phyloP scores from a whole-genome alignment of 1,139 yeast genomes.

The Pneumocystis jirovecii region DNA sequence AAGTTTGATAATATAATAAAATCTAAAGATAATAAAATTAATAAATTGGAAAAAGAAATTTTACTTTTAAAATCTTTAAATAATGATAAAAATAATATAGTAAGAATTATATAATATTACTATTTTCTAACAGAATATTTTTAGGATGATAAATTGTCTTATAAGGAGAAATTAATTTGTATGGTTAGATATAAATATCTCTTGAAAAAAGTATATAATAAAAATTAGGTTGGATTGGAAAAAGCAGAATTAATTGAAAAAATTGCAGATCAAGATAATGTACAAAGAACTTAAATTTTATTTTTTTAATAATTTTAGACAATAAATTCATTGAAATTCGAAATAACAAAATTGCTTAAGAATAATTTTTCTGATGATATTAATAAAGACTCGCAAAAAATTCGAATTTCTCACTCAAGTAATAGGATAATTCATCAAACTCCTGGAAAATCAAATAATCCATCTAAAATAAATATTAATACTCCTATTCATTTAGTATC shows the following conservation, averaged over 20 bases:
- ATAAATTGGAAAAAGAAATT: neutral
- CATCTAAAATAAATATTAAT: neutral
- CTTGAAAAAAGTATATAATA: neutral
- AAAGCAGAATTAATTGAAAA: neutral
- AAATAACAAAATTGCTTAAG: neutral
- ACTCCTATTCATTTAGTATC: neutral
- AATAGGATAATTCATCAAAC: neutral
- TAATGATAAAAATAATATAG: neutral
- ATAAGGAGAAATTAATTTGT: neutral
- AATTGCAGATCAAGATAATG: neutral
- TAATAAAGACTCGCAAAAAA: neutral
- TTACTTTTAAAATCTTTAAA: neutral
- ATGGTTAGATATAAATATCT: neutral
- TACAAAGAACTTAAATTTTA: neutral
- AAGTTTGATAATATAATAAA: slow-evolving; percentile 1
- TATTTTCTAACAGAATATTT: neutral
- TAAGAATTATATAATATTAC: neutral
- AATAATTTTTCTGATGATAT: neutral
- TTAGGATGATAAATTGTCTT: neutral
- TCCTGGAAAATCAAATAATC: neutral
- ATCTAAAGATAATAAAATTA: slow-evolving; percentile 1
- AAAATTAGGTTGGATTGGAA: neutral
- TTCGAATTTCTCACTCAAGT: neutral
- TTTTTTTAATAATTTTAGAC: neutral
- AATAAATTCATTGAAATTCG: neutral